These are phyloP conservation scores for Cucumis melo DNA, from an alignment of 306 rosid genomes.

Conservation along the genomic window DNA sequence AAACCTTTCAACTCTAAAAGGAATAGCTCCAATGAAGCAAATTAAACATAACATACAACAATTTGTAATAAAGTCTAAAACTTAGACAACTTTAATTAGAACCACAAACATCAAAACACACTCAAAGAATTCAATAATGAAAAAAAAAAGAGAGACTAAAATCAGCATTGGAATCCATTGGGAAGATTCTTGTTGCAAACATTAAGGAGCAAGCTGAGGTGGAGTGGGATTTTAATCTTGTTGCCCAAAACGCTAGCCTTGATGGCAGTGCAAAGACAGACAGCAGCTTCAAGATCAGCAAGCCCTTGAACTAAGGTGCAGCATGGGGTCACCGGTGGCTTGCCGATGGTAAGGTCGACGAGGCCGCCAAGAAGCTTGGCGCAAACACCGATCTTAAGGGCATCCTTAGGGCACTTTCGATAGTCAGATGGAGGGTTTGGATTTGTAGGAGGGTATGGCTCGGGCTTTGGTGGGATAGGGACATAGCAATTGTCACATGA, in stretches of 20 bases:
- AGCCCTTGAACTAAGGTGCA: conserved; percentile 61
- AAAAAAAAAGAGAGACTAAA: too few species aligned
- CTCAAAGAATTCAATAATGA: too few species aligned
- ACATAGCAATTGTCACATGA: background rate
- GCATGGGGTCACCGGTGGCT: conserved; percentile 47
- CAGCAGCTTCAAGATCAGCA: conserved; percentile 52
- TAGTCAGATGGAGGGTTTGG: background rate
- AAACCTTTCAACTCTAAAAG: background rate
- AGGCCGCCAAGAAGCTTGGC: conserved; percentile 43
- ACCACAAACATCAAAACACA: too few species aligned
- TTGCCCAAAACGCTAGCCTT: conserved; percentile 51
- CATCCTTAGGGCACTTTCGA: conserved; percentile 39
- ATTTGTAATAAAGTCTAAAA: too few species aligned
- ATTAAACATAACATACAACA: too few species aligned
- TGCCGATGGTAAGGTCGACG: conserved; percentile 30
- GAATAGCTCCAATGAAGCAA: background rate
- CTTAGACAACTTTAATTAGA: too few species aligned
- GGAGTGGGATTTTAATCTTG: conserved; percentile 44
- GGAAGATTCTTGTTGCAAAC: conserved; percentile 35
- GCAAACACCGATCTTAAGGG: conserved; percentile 50
- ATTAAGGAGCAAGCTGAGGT: conserved; percentile 62
- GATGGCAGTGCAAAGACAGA: conserved; percentile 71
- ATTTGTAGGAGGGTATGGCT: background rate
- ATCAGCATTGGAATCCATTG: conserved; percentile 19
- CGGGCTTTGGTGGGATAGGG: background rate